These are phyloP conservation scores for Suillus variegatus DNA, from an alignment of 768 basidiomycete species.

Conservation along the genomic window DNA sequence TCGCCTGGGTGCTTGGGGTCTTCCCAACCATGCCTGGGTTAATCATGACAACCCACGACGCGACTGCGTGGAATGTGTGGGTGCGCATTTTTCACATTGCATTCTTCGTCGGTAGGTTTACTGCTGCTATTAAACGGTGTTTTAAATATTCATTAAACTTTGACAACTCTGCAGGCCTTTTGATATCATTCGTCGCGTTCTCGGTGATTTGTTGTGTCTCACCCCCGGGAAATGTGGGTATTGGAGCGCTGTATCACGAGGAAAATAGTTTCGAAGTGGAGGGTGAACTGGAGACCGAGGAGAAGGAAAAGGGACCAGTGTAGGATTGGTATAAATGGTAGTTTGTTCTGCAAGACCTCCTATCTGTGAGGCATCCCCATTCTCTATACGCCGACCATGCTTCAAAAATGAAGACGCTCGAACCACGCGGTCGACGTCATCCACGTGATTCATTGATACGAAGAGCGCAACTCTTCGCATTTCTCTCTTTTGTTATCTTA, in stretches of 20 bases:
- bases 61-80: slow-evolving; percentile 17
- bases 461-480: no score
- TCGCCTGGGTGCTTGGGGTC: slow-evolving; percentile 14
- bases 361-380: no score
- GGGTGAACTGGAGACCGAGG: background rate
- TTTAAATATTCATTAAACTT: background rate
- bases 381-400: no score
- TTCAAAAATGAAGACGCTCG: no score
- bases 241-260: background rate
- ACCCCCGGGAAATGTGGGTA: background rate
- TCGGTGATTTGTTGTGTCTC: background rate
- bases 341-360: background rate
- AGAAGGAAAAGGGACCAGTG: background rate
- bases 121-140: background rate
- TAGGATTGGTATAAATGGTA: background rate
- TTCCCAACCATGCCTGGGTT: slow-evolving; percentile 20
- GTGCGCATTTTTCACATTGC: slow-evolving; percentile 20
- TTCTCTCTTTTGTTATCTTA: no score
- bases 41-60: slow-evolving; percentile 17
- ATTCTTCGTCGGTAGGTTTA: slow-evolving; percentile 17
- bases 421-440: no score
- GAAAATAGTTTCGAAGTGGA: background rate
- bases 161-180: background rate
- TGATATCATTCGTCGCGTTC: background rate
- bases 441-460: no score